These are phyloP conservation scores for Haematococcus lacustris DNA, from an alignment of 139 green algal genomes.

Conservation along the genomic window DNA sequence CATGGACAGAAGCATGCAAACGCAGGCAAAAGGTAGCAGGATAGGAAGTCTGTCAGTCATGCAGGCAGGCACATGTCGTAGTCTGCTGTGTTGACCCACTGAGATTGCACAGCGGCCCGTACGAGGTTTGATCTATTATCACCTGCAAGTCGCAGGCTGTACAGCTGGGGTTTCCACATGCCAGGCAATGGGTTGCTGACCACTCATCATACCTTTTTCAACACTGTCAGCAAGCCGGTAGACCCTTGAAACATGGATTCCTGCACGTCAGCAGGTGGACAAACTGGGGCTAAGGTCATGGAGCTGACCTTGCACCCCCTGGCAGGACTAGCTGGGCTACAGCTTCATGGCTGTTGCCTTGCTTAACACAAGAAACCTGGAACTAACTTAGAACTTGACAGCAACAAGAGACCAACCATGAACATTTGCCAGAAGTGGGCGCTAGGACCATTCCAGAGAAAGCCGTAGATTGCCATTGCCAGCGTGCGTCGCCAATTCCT, in stretches of 20 bases:
- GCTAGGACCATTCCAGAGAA: constrained; percentile 40
- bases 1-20: no score
- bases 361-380: not conserved
- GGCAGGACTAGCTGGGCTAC: not conserved
- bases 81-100: no score
- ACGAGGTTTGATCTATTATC: constrained; percentile 61
- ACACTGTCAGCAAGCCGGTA: no score
- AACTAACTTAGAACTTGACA: not conserved
- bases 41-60: no score
- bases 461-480: constrained; percentile 47
- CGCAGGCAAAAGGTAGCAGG: no score
- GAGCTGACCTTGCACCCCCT: not conserved
- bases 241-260: no score
- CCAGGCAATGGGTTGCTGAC: not conserved
- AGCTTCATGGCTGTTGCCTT: no score
- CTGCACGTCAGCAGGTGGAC: no score
- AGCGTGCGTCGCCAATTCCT: constrained; percentile 31
- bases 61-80: no score
- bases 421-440: constrained; percentile 60
- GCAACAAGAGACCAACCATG: constrained; percentile 18
- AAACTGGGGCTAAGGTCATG: not conserved
- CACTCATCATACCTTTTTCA: not conserved
- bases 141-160: constrained; percentile 32
- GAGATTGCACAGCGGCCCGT: constrained; percentile 61
- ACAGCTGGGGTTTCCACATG: no score